Evolutionary conservation across 2,329 filamentous ascomycete genomes (phyloP).

Genomic region (Stachybotrys elegans): DNA sequence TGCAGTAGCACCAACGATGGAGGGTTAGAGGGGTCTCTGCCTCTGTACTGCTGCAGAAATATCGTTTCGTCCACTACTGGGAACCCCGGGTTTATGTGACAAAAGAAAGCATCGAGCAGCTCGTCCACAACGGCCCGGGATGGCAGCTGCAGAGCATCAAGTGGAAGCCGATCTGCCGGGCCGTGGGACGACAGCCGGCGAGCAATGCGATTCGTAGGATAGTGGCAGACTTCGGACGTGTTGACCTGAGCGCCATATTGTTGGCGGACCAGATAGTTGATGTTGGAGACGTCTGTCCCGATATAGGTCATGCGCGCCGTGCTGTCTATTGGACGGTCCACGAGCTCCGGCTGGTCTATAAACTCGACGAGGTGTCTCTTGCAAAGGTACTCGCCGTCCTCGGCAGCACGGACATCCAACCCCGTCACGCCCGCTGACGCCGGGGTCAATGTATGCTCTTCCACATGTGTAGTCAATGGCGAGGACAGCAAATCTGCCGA

Average conservation of each 20-base stretch:
- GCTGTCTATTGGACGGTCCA: conserved; percentile 38
- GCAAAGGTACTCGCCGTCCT: no score
- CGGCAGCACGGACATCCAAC: no score
- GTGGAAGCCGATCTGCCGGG: conserved; percentile 29
- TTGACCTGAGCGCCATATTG: conserved; percentile 23
- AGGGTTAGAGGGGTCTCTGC: conserved; percentile 35
- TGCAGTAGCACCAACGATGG: conserved; percentile 45
- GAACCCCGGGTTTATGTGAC: conserved; percentile 44
- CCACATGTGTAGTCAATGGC: no score
- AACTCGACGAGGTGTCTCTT: conserved; percentile 45
- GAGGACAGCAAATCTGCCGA: no score
- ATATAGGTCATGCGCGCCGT: conserved; percentile 48
- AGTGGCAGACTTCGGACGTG: conserved; percentile 27
- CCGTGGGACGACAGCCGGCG: conserved; percentile 33
- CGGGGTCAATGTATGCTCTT: no score
- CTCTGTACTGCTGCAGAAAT: conserved; percentile 45
- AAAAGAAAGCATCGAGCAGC: conserved; percentile 46
- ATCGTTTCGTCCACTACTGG: conserved; percentile 46
- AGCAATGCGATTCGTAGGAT: conserved; percentile 24
- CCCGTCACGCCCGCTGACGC: no score
- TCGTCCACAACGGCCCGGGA: conserved; percentile 41
- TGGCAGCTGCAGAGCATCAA: conserved; percentile 44
- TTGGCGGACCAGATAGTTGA: conserved; percentile 49
- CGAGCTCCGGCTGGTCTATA: conserved; percentile 41
- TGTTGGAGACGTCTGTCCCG: conserved; percentile 50